Evolutionary conservation across 2,329 filamentous ascomycete species (phyloP), one percentile per base, ranked within the genome.

Genomic region (Penicillium aurantiogriseum): DNA sequence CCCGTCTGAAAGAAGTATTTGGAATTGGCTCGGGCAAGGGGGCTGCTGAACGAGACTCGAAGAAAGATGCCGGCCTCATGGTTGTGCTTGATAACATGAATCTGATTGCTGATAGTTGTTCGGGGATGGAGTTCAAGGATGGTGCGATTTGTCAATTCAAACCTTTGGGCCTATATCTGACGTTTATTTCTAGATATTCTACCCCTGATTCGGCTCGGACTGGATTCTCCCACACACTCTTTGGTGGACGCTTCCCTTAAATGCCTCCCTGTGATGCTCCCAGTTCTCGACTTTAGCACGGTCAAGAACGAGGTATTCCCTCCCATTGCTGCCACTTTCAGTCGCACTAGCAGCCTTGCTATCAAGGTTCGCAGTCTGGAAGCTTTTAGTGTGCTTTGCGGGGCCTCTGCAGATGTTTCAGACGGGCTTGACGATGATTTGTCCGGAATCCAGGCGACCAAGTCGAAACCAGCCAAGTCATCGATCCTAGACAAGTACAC

Each of bases 281-380:
- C 92, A 0, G 86, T 94, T 3, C 85, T 99, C 8, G 94, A 99
- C 75, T 97, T 97, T 66, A 95, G 89, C 64, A 97, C 93, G 0
- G 92, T 97, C 68, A 99, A 97, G 75, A 94, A 96, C 67, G 93
- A 97, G 62, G 83, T 99, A 1, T 99, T 99, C 73, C 94, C 94
- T 0, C 87, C 96, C 1, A 90, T 99, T 62, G 91, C 93, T 1
- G 79, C 83, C 9, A 94, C 97, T 0, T 99, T 99, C 71, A 92
- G 89, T 66, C 93, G 90, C 71, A 99, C 94, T 1, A 96, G 86
- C 71, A 97, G 92, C 71, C 83, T 99, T 55, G 90, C 89, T 6
- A 97, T 99, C 78, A 99, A 99, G 75, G 89, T 97, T 35, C 86
- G 92, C 31, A 92, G 92, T 5, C 79, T 97, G 31, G 91, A 97